Base-by-base conservation (phyloP, 495 filamentous ascomycete genomes). In the Penicillium goetzii region DNA sequence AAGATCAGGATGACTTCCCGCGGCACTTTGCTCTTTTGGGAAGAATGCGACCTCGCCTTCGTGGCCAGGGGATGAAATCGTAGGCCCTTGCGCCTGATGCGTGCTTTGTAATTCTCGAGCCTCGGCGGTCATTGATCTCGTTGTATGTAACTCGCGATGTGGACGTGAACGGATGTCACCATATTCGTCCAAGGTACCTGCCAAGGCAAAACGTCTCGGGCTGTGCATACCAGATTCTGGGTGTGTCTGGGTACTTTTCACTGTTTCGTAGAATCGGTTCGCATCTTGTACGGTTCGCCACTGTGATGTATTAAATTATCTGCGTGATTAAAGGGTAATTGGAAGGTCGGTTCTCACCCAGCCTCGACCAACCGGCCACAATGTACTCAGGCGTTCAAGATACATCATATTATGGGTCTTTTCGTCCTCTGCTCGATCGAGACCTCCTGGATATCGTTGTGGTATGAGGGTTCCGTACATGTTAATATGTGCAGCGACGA, bases 381-480 rank as follows among this genome's bases (percentile, higher is more conserved):
- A 67, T 58, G 66, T 56, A 52, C 77, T 75, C 15, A 81, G 59
- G 34, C 74, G 67, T 62, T 79, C 77, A 2, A 81, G 71, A 33
- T 81, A 81, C 14, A 60, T 51, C 6, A 81, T 66, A 30, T 81
- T 81, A 17, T 55, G 47, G 47, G 56, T 66, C 55, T 78, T 81
- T 41, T 78, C 78, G 23, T 67, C 59, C 47, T 78, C 76, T 10
- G 78, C 78, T n/a, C 75, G 60, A 34, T 69, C 68, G 2, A 71
- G 65, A 9, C 78, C 77, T 0, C 78, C 78, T 0, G 78, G 78
- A 41, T 81, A 81, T 14, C 71, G 69, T 9, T 60, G 61, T 10
- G 78, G 77, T 0, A 68, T 71, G 6, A 81, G 72, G 0, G 78
- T 78, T 15, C 77, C 78, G 66, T 81, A 80, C 78, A 81, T 81